Evolutionary conservation across 2,329 filamentous ascomycete species (phyloP).

Genomic region (Aphanocladium album): DNA sequence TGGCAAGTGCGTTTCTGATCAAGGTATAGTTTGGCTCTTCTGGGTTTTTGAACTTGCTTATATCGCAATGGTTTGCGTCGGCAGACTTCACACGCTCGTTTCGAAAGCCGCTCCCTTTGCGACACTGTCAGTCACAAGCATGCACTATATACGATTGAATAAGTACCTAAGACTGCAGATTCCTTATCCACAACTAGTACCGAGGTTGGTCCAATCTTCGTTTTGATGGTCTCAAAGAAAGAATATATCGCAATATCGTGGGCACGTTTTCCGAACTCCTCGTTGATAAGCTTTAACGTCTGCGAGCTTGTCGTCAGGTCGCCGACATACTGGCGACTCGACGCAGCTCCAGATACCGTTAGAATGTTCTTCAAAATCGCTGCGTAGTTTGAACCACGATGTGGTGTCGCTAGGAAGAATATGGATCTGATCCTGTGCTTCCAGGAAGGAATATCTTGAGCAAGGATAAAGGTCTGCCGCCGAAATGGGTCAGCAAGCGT

Average conservation of each 20-base stretch:
- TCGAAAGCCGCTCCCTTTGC: constrained; percentile 15
- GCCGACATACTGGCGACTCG: constrained; percentile 20
- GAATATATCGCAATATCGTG: constrained; percentile 26
- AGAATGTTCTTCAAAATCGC: constrained; percentile 23
- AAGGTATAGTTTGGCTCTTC: constrained; percentile 24
- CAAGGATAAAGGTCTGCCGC: constrained; percentile 20
- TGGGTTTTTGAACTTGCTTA: constrained; percentile 21
- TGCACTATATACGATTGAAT: neutral
- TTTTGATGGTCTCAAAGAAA: constrained; percentile 30
- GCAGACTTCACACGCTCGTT: constrained; percentile 23
- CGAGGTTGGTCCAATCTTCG: constrained; percentile 19
- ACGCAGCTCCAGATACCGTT: constrained; percentile 13
- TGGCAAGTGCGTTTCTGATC: constrained; percentile 21
- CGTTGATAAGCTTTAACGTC: constrained; percentile 26
- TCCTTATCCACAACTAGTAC: constrained; percentile 26
- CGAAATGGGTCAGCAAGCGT: neutral
- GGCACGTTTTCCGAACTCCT: constrained; percentile 25
- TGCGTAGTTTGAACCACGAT: constrained; percentile 28
- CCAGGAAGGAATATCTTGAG: constrained; percentile 14
- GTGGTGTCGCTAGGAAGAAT: constrained; percentile 32
- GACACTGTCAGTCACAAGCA: neutral
- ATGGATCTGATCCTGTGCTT: constrained; percentile 22
- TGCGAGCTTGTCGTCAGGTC: constrained; percentile 22
- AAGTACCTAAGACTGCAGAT: constrained; percentile 27
- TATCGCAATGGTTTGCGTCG: constrained; percentile 23